Percentiles rank a stretch among this genome's conserved stretches.
Conservation (phyloP, 305 asterid genomes). For the Fraxinus latifolia region DNA sequence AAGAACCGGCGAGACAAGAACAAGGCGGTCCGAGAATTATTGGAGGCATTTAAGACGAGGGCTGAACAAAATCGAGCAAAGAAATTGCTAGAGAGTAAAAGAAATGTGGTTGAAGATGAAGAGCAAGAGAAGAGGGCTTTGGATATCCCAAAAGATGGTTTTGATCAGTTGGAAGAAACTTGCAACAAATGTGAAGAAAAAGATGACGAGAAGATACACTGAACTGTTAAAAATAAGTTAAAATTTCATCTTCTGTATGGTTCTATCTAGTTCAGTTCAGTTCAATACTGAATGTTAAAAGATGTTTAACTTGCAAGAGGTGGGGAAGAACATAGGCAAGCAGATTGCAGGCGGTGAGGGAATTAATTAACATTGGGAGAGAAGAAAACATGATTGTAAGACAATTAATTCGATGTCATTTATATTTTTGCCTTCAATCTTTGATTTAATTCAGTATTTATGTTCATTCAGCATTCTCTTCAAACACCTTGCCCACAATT, state of each 20-base stretch:
- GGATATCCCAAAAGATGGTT: slow-evolving; percentile 52
- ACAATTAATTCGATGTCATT: slow-evolving; percentile 20
- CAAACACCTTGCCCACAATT: not conserved
- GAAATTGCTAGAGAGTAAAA: not conserved
- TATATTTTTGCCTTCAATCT: not conserved
- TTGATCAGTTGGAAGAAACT: slow-evolving; percentile 23
- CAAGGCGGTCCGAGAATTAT: slow-evolving; percentile 54
- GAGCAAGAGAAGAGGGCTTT: slow-evolving; percentile 79
- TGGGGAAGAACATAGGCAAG: not conserved
- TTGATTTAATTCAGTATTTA: not conserved
- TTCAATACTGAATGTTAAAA: no score
- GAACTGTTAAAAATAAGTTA: not conserved
- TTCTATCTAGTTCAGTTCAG: not conserved
- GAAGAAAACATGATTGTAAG: not conserved
- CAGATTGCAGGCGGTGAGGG: not conserved
- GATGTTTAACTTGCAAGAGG: not conserved
- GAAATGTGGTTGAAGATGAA: slow-evolving; percentile 44
- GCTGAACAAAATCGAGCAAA: slow-evolving; percentile 38
- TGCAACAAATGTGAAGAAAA: slow-evolving; percentile 26
- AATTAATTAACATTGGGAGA: not conserved
- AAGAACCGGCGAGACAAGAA: slow-evolving; percentile 57
- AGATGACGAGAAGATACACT: slow-evolving; percentile 26
- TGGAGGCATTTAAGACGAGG: slow-evolving; percentile 39
- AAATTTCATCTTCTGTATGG: not conserved
- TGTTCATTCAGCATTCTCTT: not conserved